A percentile compares a stretch with the other conserved stretches of the same genome.
phyloP scores from a whole-genome alignment of 2,329 filamentous ascomycete genomes.

The Ophiobolus disseminans region DNA sequence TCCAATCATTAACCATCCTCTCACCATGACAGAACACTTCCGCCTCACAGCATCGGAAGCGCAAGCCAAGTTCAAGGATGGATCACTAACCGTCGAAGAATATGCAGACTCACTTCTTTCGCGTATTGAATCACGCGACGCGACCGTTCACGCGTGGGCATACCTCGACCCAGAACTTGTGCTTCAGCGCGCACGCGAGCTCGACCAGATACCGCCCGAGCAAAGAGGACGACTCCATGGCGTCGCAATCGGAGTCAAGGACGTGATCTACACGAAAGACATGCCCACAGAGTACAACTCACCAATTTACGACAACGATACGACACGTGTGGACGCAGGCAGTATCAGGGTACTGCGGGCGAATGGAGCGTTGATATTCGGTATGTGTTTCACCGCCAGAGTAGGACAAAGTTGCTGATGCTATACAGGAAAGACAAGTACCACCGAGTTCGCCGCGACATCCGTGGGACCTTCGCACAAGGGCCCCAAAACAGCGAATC shows the following conservation, averaged over 20 bases:
- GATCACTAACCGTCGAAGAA: not conserved
- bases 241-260: slow-evolving; percentile 65
- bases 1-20: not conserved
- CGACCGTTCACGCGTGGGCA: slow-evolving; percentile 39
- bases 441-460: slow-evolving; percentile 69
- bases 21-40: not conserved
- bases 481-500: slow-evolving; percentile 62
- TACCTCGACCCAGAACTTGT: slow-evolving; percentile 49
- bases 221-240: slow-evolving; percentile 65
- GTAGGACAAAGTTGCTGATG: not conserved
- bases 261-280: slow-evolving; percentile 63
- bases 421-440: slow-evolving; percentile 58
- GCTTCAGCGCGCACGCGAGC: slow-evolving; percentile 56
- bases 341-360: slow-evolving; percentile 60
- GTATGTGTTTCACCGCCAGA: slow-evolving; percentile 8
- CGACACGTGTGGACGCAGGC: slow-evolving; percentile 59
- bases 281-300: slow-evolving; percentile 67
- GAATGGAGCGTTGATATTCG: slow-evolving; percentile 65
- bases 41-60: not conserved
- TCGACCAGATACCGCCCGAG: slow-evolving; percentile 58
- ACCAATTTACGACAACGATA: slow-evolving; percentile 58
- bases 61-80: not conserved
- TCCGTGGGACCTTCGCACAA: slow-evolving; percentile 51
- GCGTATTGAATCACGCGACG: slow-evolving; percentile 35
- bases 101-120: slow-evolving; percentile 6